phyloP scores from a whole-genome alignment of 116 monocot genomes.

The Thalassia testudinum region DNA sequence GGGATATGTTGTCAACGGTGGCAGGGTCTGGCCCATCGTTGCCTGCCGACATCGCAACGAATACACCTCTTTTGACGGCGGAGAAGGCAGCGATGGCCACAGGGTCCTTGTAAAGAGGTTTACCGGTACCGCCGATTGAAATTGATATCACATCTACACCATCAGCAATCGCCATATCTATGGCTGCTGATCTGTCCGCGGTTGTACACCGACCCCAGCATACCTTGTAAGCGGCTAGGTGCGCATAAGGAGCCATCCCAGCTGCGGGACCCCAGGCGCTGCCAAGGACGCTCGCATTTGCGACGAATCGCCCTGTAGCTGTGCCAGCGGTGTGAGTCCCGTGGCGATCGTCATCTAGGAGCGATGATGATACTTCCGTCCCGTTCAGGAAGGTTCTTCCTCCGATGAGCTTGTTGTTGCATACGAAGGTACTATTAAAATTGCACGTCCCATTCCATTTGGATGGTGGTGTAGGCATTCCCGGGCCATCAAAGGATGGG shows the following conservation, averaged over 20 bases:
- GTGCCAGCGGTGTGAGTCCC: slow-evolving; percentile 22
- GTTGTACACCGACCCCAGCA: background rate
- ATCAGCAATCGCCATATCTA: too few relatives aligned
- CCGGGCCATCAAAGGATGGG: background rate
- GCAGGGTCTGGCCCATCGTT: slow-evolving; percentile 34
- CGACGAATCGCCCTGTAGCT: too few relatives aligned
- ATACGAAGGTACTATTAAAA: background rate
- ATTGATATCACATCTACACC: too few relatives aligned
- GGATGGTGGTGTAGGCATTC: background rate
- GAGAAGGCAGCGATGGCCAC: too few relatives aligned
- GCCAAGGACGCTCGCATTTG: slow-evolving; percentile 9
- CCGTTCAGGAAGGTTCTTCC: background rate
- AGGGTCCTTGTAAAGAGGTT: slow-evolving; percentile 22
- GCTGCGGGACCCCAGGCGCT: slow-evolving; percentile 10
- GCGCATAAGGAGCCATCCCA: slow-evolving; percentile 31
- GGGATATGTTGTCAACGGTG: slow-evolving; percentile 27
- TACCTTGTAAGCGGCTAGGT: slow-evolving; percentile 32
- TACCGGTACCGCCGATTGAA: background rate
- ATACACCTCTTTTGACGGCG: slow-evolving; percentile 16
- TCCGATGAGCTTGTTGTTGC: too few relatives aligned
- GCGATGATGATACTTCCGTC: background rate
- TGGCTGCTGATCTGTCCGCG: slow-evolving; percentile 11
- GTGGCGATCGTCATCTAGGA: slow-evolving; percentile 11
- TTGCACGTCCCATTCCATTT: slow-evolving; percentile 7
- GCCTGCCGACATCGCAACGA: slow-evolving; percentile 34